These are phyloP conservation scores for Aquilaria agallochum DNA, from an alignment of 441 rosid species.

Conservation along the genomic window DNA sequence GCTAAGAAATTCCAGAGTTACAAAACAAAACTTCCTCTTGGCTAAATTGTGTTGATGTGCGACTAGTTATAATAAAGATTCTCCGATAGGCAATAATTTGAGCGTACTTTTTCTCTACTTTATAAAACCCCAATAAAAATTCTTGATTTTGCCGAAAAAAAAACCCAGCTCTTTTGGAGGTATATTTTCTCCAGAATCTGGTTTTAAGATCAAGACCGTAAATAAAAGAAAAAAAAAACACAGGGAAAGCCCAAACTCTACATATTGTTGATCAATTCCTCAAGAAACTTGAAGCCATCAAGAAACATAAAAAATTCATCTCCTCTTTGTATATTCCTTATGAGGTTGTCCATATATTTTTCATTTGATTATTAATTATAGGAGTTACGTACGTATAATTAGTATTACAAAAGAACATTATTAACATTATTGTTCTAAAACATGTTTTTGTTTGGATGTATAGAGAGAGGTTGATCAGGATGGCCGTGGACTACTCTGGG, in stretches of 20 bases:
- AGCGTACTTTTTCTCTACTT: neutral
- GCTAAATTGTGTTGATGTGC: constrained; percentile 6
- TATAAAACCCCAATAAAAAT: neutral
- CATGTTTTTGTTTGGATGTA: constrained; percentile 1
- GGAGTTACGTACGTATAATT: too few relatives aligned
- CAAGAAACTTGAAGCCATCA: too few relatives aligned
- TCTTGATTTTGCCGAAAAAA: neutral
- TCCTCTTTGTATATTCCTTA: neutral
- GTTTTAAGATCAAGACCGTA: neutral
- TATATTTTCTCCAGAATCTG: neutral
- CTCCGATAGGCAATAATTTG: neutral
- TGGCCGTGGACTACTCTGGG: constrained; percentile 8
- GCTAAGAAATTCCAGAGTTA: neutral
- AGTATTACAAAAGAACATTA: neutral
- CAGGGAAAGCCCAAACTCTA: too few relatives aligned
- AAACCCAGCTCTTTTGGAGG: constrained; percentile 6
- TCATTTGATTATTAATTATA: neutral
- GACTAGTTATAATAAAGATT: neutral
- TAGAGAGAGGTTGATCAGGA: constrained; percentile 5
- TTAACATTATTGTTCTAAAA: neutral
- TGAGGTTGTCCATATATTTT: constrained; percentile 7
- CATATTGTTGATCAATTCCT: too few relatives aligned
- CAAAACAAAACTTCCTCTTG: constrained; percentile 1
- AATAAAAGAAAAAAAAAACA: too few relatives aligned
- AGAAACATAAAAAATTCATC: neutral